phyloP scores from a whole-genome alignment of 2,329 filamentous ascomycete species.

The Aureobasidium lini region DNA sequence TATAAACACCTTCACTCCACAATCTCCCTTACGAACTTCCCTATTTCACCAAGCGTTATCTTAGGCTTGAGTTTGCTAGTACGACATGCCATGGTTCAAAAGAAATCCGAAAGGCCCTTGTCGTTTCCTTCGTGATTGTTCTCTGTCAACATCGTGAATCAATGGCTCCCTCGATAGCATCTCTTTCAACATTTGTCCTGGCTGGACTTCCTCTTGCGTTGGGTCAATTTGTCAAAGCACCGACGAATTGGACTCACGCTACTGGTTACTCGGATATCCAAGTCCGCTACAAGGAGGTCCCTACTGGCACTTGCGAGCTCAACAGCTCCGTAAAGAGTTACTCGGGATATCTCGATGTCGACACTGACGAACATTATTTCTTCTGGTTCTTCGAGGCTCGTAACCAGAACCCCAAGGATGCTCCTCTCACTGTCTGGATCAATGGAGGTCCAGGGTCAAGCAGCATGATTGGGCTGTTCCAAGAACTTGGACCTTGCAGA shows the following conservation, averaged over 20 bases:
- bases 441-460: slow-evolving; percentile 53
- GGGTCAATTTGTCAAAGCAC: slow-evolving; percentile 40
- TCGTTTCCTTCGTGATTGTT: not conserved
- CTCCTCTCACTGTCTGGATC: slow-evolving; percentile 55
- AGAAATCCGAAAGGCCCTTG: not conserved
- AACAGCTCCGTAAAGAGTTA: slow-evolving; percentile 50
- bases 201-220: slow-evolving; percentile 5
- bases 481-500: slow-evolving; percentile 47
- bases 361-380: slow-evolving; percentile 46
- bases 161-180: not conserved
- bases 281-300: slow-evolving; percentile 52
- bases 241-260: slow-evolving; percentile 36
- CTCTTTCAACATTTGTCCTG: not conserved
- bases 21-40: not conserved
- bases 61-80: not conserved
- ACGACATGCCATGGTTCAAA: not conserved
- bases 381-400: slow-evolving; percentile 53
- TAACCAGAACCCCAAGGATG: slow-evolving; percentile 41
- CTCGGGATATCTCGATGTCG: slow-evolving; percentile 49
- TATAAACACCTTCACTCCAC: not conserved
- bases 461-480: slow-evolving; percentile 50
- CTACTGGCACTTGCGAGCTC: slow-evolving; percentile 49
- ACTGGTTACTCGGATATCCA: slow-evolving; percentile 41
- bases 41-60: slow-evolving; percentile 9
- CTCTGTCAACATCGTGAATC: not conserved